Evolutionary conservation across 257 asterid genomes (phyloP).

Genomic region (Solanum habrochaites): DNA sequence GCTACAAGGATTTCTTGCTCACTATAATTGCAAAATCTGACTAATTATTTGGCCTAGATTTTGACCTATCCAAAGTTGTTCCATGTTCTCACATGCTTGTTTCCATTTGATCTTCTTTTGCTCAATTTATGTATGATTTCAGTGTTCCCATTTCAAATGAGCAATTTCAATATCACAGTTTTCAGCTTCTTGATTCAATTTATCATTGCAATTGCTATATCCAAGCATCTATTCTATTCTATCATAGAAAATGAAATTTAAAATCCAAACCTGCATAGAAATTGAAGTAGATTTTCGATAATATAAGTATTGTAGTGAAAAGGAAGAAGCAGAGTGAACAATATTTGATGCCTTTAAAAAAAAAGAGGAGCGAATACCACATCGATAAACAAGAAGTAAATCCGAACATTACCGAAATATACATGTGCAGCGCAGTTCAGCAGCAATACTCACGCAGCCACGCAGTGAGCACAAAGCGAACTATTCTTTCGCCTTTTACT

Average conservation of each 20-base stretch:
- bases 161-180: not conserved
- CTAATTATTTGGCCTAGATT: not conserved
- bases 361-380: not conserved
- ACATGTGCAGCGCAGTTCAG: rapidly evolving
- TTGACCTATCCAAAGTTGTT: not conserved
- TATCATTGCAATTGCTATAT: not conserved
- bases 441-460: rapidly evolving
- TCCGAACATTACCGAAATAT: not conserved
- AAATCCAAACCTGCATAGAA: not conserved
- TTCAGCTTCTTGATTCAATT: not conserved
- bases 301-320: not conserved
- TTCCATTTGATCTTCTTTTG: not conserved
- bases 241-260: not conserved
- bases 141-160: not conserved
- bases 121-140: not conserved
- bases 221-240: not conserved
- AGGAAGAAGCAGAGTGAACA: not conserved
- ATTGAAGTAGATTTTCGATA: not conserved
- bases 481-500: not conserved
- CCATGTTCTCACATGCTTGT: not conserved
- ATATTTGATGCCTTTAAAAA: not conserved
- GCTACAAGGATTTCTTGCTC: constrained; percentile 65
- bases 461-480: not conserved
- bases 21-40: constrained; percentile 32
- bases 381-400: not conserved